Base-by-base conservation (phyloP, 2,329 filamentous ascomycete species). In the Scedosporium dehoogii region DNA sequence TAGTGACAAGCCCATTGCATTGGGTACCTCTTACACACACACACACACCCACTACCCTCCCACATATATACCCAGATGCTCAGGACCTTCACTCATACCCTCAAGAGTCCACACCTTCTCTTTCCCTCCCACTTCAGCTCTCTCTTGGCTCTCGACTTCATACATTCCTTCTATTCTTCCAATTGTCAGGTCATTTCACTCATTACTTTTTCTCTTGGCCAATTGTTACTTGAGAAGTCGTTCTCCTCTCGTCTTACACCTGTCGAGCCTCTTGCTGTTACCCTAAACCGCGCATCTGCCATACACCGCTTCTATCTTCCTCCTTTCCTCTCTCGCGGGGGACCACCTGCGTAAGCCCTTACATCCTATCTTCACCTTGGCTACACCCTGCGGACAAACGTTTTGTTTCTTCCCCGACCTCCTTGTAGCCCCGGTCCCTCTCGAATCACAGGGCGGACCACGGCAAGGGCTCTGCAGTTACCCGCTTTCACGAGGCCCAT, bases 401-500 rank as follows among this genome's bases (percentile, higher is more conserved):
- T 55, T 12, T 16, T 23, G 21, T 48, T 23, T 18, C 44, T 23
- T 14, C 51, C 23, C 51, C 21, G 18, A 23, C 23, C 51, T 23
- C 6, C 12, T 55, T 55, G 16, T 48, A 23, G 44, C 16, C 51
- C 51, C 51, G 21, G 21, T 58, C 41, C 55, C 41, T 62, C 53
- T 62, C 60, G 60, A 62, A 62, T 57, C 60, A 58, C 21, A 57
- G 46, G 53, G n/a, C 23, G 53, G 33, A 7, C 44, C 44, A 51
- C 60, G 51, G 60, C 25, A 62, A 58, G 10, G 16, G 21, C 25
- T 10, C 60, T 62, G 60, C 53, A 46, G 29, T 33, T 62, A 62
- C 60, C 60, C 60, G 60, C 46, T 42, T 58, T 33, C 60, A 62
- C 60, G 60, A 58, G 60, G 57, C 60, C 60, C 38, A 23, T 62